Evolutionary conservation across 371 early-diverging fungal species (phyloP).

Genomic region (Zopfochytrium polystomum): DNA sequence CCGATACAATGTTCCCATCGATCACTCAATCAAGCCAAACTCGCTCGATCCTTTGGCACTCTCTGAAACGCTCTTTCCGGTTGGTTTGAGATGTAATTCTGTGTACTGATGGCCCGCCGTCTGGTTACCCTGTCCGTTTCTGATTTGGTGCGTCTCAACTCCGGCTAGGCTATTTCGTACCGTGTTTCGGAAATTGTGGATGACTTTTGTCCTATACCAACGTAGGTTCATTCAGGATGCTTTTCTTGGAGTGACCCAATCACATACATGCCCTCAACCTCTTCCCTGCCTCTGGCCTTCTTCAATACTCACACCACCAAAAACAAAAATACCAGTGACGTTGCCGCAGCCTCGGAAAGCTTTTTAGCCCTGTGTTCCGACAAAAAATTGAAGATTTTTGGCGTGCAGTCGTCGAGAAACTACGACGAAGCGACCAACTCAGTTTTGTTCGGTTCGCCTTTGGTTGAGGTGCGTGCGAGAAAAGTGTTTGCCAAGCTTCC

Average conservation of each 20-base stretch:
- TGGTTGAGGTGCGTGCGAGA: constrained; percentile 22
- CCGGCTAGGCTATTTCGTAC: constrained; percentile 27
- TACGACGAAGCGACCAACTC: neutral
- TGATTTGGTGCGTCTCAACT: no score
- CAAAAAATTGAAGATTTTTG: constrained; percentile 33
- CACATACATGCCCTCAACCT: no score
- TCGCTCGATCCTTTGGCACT: neutral
- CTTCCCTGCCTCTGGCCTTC: no score
- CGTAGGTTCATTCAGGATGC: constrained; percentile 18
- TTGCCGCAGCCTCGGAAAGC: constrained; percentile 17
- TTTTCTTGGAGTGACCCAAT: neutral
- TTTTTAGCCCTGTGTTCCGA: constrained; percentile 33
- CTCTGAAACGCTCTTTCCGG: neutral
- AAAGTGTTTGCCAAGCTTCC: constrained; percentile 1
- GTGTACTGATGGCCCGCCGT: neutral
- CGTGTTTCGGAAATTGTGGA: constrained; percentile 20
- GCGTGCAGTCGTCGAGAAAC: constrained; percentile 7
- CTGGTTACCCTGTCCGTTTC: no score
- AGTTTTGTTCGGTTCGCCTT: constrained; percentile 9
- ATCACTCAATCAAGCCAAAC: neutral
- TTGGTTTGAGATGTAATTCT: constrained; percentile 4
- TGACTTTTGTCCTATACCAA: constrained; percentile 33
- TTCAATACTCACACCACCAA: no score
- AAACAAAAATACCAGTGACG: neutral
- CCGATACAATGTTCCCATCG: constrained; percentile 13